Evolutionary conservation across 306 rosid genomes (phyloP), one percentile per base, ranked within the genome.

Genomic region (Pterocarpus santalinus): DNA sequence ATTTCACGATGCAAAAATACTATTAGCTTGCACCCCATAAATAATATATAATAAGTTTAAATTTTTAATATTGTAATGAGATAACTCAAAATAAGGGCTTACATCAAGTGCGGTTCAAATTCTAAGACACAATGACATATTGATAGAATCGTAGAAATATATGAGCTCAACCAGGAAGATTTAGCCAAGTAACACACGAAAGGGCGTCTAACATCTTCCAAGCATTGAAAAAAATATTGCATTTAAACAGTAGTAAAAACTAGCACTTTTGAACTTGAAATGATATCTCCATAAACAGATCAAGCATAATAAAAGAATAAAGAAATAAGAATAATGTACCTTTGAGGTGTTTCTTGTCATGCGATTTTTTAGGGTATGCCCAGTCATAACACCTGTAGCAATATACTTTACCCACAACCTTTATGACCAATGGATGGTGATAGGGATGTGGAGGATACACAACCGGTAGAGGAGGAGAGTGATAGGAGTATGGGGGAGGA

Each of bases 371-470:
- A 0, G 92, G 88, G 35, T 90, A 70, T 0, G 35, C 79, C 94
- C 91, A 92, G 11, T 92, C 89, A 11, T 91, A 91, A 70, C 97
- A 91, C 86, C 86, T 80, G 84, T 88, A 90, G 82, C 85, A 88
- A 70, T 92, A 90, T 39, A 92, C 97, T 81, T 77, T 87, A 75
- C 97, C 97, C 14, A 90, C 90, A 34, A 92, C 92, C 86, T 87
- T 92, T 5, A 88, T 81, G 1, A 92, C 65, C 12, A 85, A 55
- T n/a, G 84, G 81, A 46, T 79, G 88, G 12, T 68, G 89, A 49
- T 49, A 49, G 55, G 3, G n/a, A 41, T 76, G 38, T 1, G 80
- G 85, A 46, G 73, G 69, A 4, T 68, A 49, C 5, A 41, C 46
- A 39, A 7, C 6, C 4, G 44, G 7, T 53, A 28, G 8, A 13